Base-by-base conservation (phyloP, 73 alveolate genomes). In the Stentor roeselii region DNA sequence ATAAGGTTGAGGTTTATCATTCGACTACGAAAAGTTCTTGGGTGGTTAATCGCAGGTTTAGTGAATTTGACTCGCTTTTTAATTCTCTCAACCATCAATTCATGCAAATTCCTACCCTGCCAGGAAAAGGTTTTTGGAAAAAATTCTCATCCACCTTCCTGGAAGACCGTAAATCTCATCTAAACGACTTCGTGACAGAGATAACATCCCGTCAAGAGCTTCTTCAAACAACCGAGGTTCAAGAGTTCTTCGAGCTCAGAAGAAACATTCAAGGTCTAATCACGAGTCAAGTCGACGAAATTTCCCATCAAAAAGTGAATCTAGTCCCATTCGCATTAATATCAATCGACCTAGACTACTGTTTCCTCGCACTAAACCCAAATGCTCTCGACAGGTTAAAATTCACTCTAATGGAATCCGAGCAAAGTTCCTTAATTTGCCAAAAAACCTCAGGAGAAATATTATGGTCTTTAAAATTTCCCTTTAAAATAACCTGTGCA, bases 71-170 rank as follows among this genome's bases (percentile, higher is more conserved):
- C 11, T n/a, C 37, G 34, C 37, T 67, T 40, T 21, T 30, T 21
- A 30, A n/a, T 27, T 21, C n/a, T 27, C 37, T 67, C 1, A 11
- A 36, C 21, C 15, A 21, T 30, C 21, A 67, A 67, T 67, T 21
- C 37, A 15, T 11, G 11, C 42, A 67, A 14, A 34, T 67, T 1
- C 80, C 80, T 0, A 67, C 27, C 37, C 37, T 67, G 2, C 80
- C 80, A 21, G 80, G n/a, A n/a, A 67, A 67, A 67, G 80, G 80
- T 21, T 67, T 67, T 67, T 67, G 80, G 80, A 21, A 67, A 40
- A 67, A 67, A 67, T 67, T 21, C 42, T 27, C 42, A 15, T 30
- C 50, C n/a, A 67, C 80, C 11, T 67, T 67, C 34, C 37, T 67
- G 34, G 37, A 21, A n/a, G 37, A 67, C 27, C 80, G 80, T 67